Evolutionary conservation across 345 rosid genomes (phyloP), one percentile per base, ranked within the genome.

Genomic region (Populus tremula): DNA sequence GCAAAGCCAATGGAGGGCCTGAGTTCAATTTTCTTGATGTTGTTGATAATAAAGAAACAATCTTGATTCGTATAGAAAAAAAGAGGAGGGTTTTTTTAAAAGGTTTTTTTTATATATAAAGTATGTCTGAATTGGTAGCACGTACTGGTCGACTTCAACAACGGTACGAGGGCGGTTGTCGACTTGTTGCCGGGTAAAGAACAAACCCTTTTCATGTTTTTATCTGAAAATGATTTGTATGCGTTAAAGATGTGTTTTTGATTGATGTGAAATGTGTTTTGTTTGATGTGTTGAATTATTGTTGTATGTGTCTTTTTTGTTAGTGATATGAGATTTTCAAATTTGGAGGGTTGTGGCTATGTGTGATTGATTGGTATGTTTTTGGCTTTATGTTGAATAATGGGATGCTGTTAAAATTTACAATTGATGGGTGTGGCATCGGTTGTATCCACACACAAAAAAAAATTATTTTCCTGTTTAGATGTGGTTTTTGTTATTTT

Each of bases 121-220:
- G 49, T 47, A 94, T 90, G 99, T 88, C 91, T 86, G 97, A 90
- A 82, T 93, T 93, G 89, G 99, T 90, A 73, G 99, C 96, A 85
- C 94, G 98, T 69, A 95, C 96, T 67, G 99, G 99, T 88, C 97
- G 98, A 84, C 99, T 88, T 85, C 99, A 90, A 84, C 99, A 95
- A 79, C 93, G 96, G 6, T 93, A 95, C 79, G 92, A 90, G 81
- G 90, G 84, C 80, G 97, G 99, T 50, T 90, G 89, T 70, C 98
- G 98, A 84, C 98, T 94, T 87, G 92, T 94, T 41, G 97, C 98
- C 65, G 98, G 98, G 98, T 94, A 90, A 31, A 43, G 8, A 65
- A 33, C 68, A 65, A 16, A 64, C 68, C 68, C 10, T 70, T 50
- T 54, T 67, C 67, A 18, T 67, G 31, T 41, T 43, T 21, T 77